phyloP scores from a whole-genome alignment of 345 rosid genomes.

The Mallotus nudiflorus region DNA sequence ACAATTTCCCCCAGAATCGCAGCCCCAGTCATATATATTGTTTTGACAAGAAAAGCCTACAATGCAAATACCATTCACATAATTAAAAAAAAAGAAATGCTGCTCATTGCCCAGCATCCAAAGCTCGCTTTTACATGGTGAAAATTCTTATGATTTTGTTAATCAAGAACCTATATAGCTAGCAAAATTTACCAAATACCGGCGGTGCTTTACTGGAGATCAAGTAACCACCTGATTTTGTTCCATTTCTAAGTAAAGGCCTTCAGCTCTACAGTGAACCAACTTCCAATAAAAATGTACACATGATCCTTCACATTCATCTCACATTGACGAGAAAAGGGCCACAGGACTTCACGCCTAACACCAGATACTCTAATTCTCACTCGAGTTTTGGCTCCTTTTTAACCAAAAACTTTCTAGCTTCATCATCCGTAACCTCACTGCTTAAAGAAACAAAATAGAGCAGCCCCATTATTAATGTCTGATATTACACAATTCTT shows the following conservation, averaged over 20 bases:
- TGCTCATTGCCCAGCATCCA: too few relatives aligned
- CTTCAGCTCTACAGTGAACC: neutral
- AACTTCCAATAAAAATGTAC: neutral
- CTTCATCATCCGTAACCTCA: conserved; percentile 65
- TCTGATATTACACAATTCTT: neutral
- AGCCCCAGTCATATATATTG: too few relatives aligned
- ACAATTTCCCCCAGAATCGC: too few relatives aligned
- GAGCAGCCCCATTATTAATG: conserved; percentile 11
- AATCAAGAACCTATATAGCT: too few relatives aligned
- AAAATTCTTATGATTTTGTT: too few relatives aligned
- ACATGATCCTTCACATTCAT: neutral
- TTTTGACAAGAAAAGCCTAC: too few relatives aligned
- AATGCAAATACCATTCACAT: too few relatives aligned
- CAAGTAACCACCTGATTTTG: neutral
- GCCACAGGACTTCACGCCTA: neutral
- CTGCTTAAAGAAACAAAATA: conserved; percentile 39
- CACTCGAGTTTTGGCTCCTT: conserved; percentile 16
- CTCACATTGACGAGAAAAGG: neutral
- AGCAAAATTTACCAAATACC: too few relatives aligned
- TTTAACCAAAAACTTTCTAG: conserved; percentile 34
- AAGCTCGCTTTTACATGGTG: too few relatives aligned
- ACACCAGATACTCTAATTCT: neutral
- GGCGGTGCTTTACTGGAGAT: too few relatives aligned
- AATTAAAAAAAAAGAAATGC: too few relatives aligned
- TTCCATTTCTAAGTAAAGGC: neutral